Conservation (phyloP, 1,139 yeast genomes). For the Sugiyamaella pinicola region DNA sequence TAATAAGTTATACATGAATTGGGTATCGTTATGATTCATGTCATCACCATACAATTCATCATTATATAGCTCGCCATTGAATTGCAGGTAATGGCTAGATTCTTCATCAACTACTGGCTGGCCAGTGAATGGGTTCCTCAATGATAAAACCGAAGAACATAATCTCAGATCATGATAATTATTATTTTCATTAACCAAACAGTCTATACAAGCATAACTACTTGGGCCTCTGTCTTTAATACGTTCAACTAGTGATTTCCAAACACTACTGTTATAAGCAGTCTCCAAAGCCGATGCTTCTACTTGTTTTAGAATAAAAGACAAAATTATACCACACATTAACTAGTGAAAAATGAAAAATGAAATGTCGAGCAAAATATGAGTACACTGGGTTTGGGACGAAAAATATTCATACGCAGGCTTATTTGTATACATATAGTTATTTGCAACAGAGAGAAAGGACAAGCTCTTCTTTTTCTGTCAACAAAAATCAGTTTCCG, state of each 20-base stretch:
- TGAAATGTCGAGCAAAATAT: not conserved
- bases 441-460: too few species aligned
- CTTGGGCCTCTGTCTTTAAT: slow-evolving; percentile 36
- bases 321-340: slow-evolving; percentile 39
- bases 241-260: slow-evolving; percentile 22
- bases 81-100: slow-evolving; percentile 55
- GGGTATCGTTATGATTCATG: slow-evolving; percentile 52
- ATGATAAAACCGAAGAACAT: slow-evolving; percentile 72
- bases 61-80: slow-evolving; percentile 87
- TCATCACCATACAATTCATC: slow-evolving; percentile 44
- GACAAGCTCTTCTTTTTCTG: too few species aligned
- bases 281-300: not conserved
- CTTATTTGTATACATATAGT: too few species aligned
- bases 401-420: too few species aligned
- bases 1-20: slow-evolving; percentile 44
- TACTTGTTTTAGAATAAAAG: not conserved
- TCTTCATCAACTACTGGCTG: slow-evolving; percentile 58
- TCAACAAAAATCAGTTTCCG: too few species aligned
- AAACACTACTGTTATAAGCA: slow-evolving; percentile 13
- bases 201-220: not conserved
- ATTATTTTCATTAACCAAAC: not conserved
- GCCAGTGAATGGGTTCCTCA: slow-evolving; percentile 71
- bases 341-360: not conserved
- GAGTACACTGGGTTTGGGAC: not conserved
- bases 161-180: slow-evolving; percentile 8